Evolutionary conservation across 148 eudicot species (phyloP).

Genomic region (Rhododendron williamsianum): DNA sequence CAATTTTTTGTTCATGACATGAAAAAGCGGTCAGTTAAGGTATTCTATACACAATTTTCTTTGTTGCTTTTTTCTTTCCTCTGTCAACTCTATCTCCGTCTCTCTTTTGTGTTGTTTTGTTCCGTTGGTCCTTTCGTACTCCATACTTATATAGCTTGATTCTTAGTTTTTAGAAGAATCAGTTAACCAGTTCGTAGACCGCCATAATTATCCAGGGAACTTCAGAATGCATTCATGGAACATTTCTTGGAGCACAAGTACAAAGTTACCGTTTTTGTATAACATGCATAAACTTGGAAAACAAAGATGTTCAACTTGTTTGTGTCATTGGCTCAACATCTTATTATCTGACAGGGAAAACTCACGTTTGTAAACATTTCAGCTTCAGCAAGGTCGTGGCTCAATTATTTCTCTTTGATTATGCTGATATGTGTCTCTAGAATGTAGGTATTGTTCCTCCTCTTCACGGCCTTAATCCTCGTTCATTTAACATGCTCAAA

Average conservation of each 20-base stretch:
- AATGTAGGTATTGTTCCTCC: not conserved
- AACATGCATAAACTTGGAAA: not conserved
- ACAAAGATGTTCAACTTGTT: conserved; percentile 1
- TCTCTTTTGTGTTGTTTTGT: not conserved
- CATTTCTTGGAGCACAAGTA: not conserved
- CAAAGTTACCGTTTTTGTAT: not conserved
- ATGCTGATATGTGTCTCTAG: not conserved
- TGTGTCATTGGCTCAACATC: not conserved
- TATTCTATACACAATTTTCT: conserved; percentile 13
- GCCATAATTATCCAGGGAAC: not conserved
- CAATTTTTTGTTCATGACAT: conserved; percentile 74
- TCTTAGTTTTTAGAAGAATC: not conserved
- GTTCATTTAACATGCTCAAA: not conserved
- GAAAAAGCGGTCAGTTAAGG: conserved; percentile 69
- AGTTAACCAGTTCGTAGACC: not conserved
- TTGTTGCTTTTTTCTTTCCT: not conserved
- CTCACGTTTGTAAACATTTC: not conserved
- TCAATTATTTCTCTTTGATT: not conserved
- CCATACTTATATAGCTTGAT: not conserved
- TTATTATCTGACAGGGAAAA: not conserved
- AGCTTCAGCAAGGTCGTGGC: not conserved
- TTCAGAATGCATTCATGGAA: not conserved
- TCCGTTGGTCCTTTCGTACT: not conserved
- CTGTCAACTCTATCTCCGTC: not conserved
- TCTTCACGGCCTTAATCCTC: not conserved